A percentile compares a stretch with the other conserved stretches of the same genome.
Evolutionary conservation across 2,329 filamentous ascomycete genomes (phyloP).

Genomic region (Fusarium coffeatum): DNA sequence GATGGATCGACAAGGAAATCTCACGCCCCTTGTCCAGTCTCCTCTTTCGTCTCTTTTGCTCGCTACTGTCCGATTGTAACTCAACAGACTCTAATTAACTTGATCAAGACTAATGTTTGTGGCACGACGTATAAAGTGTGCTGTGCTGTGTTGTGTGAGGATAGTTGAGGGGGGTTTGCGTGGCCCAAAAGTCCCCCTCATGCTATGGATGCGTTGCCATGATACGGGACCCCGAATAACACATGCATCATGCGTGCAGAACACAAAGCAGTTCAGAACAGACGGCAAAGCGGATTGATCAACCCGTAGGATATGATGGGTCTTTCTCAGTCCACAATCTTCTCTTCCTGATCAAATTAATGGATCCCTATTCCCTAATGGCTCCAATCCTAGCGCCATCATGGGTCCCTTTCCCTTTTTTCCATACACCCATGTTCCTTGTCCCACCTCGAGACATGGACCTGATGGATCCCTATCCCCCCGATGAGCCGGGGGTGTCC

Average conservation of each 20-base stretch:
- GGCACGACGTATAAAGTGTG: not conserved
- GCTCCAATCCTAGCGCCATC: slow-evolving; percentile 33
- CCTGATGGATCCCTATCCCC: slow-evolving; percentile 22
- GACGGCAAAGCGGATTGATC: slow-evolving; percentile 28
- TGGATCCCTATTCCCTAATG: slow-evolving; percentile 22
- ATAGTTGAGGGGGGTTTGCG: slow-evolving; percentile 18
- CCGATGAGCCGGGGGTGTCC: slow-evolving; percentile 37
- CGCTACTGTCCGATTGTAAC: slow-evolving; percentile 26
- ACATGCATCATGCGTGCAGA: slow-evolving; percentile 31
- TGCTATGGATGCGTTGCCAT: slow-evolving; percentile 18
- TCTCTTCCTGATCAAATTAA: slow-evolving; percentile 23
- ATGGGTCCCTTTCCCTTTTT: slow-evolving; percentile 18
- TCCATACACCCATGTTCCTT: slow-evolving; percentile 30
- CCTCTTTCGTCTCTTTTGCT: slow-evolving; percentile 19
- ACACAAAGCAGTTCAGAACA: not conserved
- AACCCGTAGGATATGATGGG: slow-evolving; percentile 21
- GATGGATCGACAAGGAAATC: slow-evolving; percentile 40
- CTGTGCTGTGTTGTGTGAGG: slow-evolving; percentile 26
- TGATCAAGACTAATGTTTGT: slow-evolving; percentile 18
- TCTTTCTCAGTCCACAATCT: slow-evolving; percentile 17
- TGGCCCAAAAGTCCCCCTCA: slow-evolving; percentile 6
- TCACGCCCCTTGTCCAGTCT: slow-evolving; percentile 7
- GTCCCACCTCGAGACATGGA: slow-evolving; percentile 16
- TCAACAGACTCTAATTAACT: slow-evolving; percentile 7
- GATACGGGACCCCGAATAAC: slow-evolving; percentile 22